Evolutionary conservation across 805 yeast species (phyloP), one percentile per base, ranked within the genome.

Genomic region (Yamadazyma laniorum): DNA sequence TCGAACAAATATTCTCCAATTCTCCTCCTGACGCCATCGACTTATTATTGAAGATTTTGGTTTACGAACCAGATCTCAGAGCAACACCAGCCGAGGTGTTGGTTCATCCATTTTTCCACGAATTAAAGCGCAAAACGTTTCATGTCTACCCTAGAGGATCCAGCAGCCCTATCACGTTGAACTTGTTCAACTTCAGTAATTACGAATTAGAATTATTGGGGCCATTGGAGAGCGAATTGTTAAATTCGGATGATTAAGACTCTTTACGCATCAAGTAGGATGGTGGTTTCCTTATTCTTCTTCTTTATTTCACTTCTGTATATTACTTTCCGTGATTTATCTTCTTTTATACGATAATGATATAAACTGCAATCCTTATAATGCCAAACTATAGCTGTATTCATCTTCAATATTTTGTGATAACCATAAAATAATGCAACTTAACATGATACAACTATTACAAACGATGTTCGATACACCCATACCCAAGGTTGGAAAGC

Each of bases 401-500:
- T 91, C 98, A 56, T 93, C 98, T 60, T 93, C 97, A 42, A 89
- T 82, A 59, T 89, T 93, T 59, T 91, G 98, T 16, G 96, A 88
- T 37, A 91, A 68, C 99, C 99, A 93, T 52, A 93, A 67, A 6
- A 82, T 72, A 32, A 87, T 79, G 61, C 97, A 90, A 67, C 97
- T 88, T 51, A 87, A 65, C 88, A 91, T 85, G 25, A 91, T 78
- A 44, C 83, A 70, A 6, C 78, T 75, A 53, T 90, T 88, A 31
- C 87, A 80, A 16, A 84, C 75, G 28, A 93, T 90, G 62, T 91
- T 91, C 42, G 87, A 80, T 16, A 88, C 75, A 13, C 98, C 99
- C 96, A 93, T 89, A 4, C 93, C 91, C 37, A 91, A 72, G 1
- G 96, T 88, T 25, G 97, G 97, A 74, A 84, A 81, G 3, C 79